Base-by-base conservation (phyloP, 768 basidiomycete species). In the Calocybe indica region DNA sequence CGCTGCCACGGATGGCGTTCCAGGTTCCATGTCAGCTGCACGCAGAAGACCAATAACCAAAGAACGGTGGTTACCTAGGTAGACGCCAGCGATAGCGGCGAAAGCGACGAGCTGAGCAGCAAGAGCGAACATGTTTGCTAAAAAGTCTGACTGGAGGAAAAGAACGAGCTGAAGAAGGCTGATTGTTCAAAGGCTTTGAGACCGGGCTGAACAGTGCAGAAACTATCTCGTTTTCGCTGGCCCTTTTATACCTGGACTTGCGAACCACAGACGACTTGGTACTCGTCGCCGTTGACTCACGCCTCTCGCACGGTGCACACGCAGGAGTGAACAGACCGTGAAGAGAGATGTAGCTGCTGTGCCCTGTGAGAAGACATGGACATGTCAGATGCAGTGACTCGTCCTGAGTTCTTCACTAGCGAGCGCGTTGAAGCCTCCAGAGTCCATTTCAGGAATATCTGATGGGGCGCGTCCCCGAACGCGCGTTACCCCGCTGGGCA, bases 41-140 rank as follows among this genome's bases (percentile, higher is more conserved):
- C 12, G 4, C 29, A 7, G 8, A 29, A 30, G n/a, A n/a, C 39
- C 7, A 37, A 7, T 39, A 36, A 12, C 22, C 22, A 22, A 38
- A 30, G 45, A 32, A 5, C 35, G 22, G 12, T 30, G 1, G 11
- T n/a, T 44, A 54, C 55, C 51, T 40, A 57, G 34, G 39, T 43
- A 50, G 39, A 46, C 15, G 37, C 54, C 37, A 35, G 40, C 45
- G 29, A 43, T 5, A 32, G 49, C 46, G 43, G 49, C 47, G 29
- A 53, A 13, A 13, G 48, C 45, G 10, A 41, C 5, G 33, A 52
- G 34, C 34, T 38, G 43, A 39, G 43, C 33, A 22, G 22, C 22
- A 33, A 49, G 52, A 47, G 50, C 42, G 45, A 57, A 53, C 53
- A 57, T 55, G 8, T 14, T 52, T 34, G 14, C 37, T 38, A 30